These are phyloP conservation scores for Ophiostoma montium DNA, from an alignment of 2,329 filamentous ascomycete species.

Conservation along the genomic window DNA sequence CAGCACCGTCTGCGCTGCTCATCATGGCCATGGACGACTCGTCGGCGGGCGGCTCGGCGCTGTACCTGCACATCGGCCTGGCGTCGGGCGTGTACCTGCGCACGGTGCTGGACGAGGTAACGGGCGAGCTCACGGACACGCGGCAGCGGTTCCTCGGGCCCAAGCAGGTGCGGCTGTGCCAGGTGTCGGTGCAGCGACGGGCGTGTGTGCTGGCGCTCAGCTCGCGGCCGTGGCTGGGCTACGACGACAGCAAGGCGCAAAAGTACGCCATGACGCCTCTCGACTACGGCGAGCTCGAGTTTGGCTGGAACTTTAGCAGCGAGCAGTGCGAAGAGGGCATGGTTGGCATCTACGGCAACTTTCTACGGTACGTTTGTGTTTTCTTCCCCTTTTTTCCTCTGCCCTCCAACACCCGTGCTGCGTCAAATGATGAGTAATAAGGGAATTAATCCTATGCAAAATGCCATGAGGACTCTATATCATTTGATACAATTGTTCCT, in stretches of 20 bases:
- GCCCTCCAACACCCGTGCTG: neutral
- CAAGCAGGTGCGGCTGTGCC: constrained; percentile 78
- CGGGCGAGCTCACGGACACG: constrained; percentile 88
- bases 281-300: constrained; percentile 77
- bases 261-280: constrained; percentile 86
- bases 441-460: constrained; percentile 40
- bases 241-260: constrained; percentile 74
- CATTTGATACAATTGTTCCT: constrained; percentile 86
- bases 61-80: constrained; percentile 91
- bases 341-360: constrained; percentile 83
- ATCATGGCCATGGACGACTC: constrained; percentile 97
- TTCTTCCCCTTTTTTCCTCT: constrained; percentile 17
- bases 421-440: constrained; percentile 41
- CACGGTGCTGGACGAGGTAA: constrained; percentile 88
- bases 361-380: constrained; percentile 53
- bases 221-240: constrained; percentile 91
- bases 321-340: constrained; percentile 89
- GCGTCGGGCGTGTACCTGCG: constrained; percentile 92
- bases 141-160: constrained; percentile 88
- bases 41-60: constrained; percentile 70
- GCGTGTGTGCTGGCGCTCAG: constrained; percentile 80
- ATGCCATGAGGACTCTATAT: constrained; percentile 37
- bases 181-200: constrained; percentile 75
- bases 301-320: constrained; percentile 92
- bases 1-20: constrained; percentile 72